Conservation (phyloP, 1,284 basidiomycete genomes). For the Pseudozyma flocculosa region DNA sequence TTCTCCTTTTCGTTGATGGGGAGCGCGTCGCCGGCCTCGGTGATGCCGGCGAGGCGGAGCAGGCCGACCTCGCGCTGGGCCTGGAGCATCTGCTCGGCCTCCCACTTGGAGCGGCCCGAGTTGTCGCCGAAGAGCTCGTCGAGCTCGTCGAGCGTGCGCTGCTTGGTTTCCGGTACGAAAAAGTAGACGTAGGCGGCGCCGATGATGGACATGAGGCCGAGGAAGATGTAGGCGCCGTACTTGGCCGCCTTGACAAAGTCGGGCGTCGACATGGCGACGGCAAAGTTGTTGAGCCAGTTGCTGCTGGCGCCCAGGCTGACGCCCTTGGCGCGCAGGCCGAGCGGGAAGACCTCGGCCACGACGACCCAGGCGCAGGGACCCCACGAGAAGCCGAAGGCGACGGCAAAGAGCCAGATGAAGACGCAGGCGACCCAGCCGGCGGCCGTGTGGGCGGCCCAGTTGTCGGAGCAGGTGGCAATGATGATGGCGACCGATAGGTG, state of each 20-base stretch:
- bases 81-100: slow-evolving; percentile 29
- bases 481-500: slow-evolving; percentile 70
- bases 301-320: slow-evolving; percentile 80
- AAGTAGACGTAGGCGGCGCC: slow-evolving; percentile 64
- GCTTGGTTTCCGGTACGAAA: slow-evolving; percentile 73
- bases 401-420: slow-evolving; percentile 74
- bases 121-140: slow-evolving; percentile 41
- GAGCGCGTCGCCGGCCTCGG: too few relatives aligned
- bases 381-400: slow-evolving; percentile 70
- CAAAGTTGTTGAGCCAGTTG: slow-evolving; percentile 79
- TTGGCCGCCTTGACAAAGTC: slow-evolving; percentile 30
- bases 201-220: slow-evolving; percentile 67
- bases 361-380: slow-evolving; percentile 84
- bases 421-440: slow-evolving; percentile 65
- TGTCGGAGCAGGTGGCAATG: slow-evolving; percentile 62
- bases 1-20: too few relatives aligned
- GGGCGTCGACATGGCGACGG: slow-evolving; percentile 50
- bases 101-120: slow-evolving; percentile 31
- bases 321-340: slow-evolving; percentile 80
- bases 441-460: slow-evolving; percentile 65
- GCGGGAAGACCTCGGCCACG: slow-evolving; percentile 78
- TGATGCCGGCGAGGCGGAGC: slow-evolving; percentile 31
- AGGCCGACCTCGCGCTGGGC: slow-evolving; percentile 39
- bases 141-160: slow-evolving; percentile 73
- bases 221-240: slow-evolving; percentile 68